Conservation (phyloP, 768 basidiomycete genomes). For the Pisolithus orientalis region DNA sequence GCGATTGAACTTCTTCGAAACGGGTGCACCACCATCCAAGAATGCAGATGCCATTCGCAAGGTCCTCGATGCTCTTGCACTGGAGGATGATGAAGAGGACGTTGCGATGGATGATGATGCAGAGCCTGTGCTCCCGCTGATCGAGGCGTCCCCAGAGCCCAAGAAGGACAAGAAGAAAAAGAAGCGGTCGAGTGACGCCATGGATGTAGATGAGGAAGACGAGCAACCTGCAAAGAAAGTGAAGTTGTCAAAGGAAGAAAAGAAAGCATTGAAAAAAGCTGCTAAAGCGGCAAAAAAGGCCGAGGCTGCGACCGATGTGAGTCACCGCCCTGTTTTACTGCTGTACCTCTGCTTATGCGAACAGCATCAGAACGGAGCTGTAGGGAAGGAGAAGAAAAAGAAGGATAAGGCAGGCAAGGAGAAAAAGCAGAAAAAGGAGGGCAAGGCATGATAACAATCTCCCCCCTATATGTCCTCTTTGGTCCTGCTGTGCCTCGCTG, state of each 20-base stretch:
- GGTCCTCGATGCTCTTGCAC: constrained; percentile 71
- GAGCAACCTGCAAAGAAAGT: constrained; percentile 59
- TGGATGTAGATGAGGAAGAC: constrained; percentile 51
- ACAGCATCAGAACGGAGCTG: constrained; percentile 23
- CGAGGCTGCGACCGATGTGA: constrained; percentile 29
- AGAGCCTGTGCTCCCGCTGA: constrained; percentile 48
- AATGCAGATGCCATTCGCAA: constrained; percentile 90
- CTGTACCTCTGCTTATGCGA: constrained; percentile 3
- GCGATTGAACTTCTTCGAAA: constrained; percentile 90
- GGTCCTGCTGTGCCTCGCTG: background rate
- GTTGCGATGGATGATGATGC: constrained; percentile 40
- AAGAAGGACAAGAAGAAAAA: constrained; percentile 68
- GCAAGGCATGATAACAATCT: constrained; percentile 26
- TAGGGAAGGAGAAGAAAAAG: constrained; percentile 31
- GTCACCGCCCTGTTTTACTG: constrained; percentile 13
- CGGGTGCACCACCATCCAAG: constrained; percentile 81
- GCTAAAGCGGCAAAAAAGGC: constrained; percentile 57
- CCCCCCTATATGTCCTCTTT: background rate
- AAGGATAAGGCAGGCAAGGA: constrained; percentile 39
- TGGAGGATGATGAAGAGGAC: constrained; percentile 54
- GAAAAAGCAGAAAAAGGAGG: constrained; percentile 54
- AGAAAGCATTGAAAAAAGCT: constrained; percentile 78
- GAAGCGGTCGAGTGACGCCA: constrained; percentile 62
- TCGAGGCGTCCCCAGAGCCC: constrained; percentile 51
- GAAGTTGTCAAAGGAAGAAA: constrained; percentile 80